Base-by-base conservation (phyloP, 2,329 filamentous ascomycete species). In the Neonectria punicea region DNA sequence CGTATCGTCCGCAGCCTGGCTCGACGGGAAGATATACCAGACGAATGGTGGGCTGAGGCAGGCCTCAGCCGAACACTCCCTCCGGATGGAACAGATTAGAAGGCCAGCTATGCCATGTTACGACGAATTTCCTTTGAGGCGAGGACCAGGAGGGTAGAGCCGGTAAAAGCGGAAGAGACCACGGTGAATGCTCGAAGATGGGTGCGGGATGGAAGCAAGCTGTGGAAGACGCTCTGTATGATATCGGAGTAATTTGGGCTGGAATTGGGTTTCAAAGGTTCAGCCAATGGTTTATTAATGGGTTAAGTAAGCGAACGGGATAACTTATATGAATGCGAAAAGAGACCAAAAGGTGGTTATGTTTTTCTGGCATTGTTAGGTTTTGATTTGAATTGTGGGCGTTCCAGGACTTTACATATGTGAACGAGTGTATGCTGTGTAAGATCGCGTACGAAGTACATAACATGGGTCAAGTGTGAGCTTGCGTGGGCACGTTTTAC, bases 1-100 rank as follows among this genome's bases (percentile, higher is more conserved):
- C 85, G 85, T 55, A 91, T 97, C 51, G 84, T 96, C 39, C 88
- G 90, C 70, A 86, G 88, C 47, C 84, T 97, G 59, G 88, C 90
- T 36, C 85, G 87, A 18, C 84, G 92, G 25, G 87, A 93, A 74
- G 92, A 94, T 71, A 91, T 96, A 58, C 91, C 92, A 0, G 92
- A 96, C 66, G 90, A 93, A 68, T 94, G 91, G 89, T 97, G 93
- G 93, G 87, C 88, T 63, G 86, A 88, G 73, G 90, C 86, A 63
- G 91, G 91, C 46, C 84, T 93, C 68, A 89, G 84, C 73, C 86
- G 89, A 67, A 90, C 84, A 14, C 79, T 88, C 59, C 74, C 75
- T 28, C 75, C 75, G 39, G 76, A 76, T 16, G 70, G 67, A 22
- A 65, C 66, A 14, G 73, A 74, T 44, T 76, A 71, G 59, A 67